phyloP scores from a whole-genome alignment of 2,329 filamentous ascomycete genomes.

The Fusarium neocosmosporiellum region DNA sequence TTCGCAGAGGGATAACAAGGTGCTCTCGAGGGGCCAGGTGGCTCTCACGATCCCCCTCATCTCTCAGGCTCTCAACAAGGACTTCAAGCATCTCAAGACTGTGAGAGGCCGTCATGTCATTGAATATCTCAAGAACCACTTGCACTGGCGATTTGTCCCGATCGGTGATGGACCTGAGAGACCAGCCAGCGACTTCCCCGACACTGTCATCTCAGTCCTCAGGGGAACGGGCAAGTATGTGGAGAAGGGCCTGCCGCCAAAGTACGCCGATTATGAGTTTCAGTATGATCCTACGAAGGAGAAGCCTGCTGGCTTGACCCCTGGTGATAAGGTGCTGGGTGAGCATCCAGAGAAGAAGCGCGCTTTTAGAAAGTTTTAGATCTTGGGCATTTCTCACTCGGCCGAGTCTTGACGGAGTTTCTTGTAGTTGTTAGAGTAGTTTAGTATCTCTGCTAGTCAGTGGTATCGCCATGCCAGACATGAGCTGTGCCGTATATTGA shows the following conservation, averaged over 20 bases:
- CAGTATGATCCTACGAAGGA: not conserved
- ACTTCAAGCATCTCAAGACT: not conserved
- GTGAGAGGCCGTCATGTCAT: not conserved
- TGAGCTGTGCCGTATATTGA: not conserved
- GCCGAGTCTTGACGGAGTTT: not conserved
- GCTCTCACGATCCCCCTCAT: conserved; percentile 13
- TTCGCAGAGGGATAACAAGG: not conserved
- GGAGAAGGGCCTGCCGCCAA: not conserved
- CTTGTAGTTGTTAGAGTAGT: too few species aligned
- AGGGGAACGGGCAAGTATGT: conserved; percentile 2
- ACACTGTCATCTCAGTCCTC: conserved; percentile 7
- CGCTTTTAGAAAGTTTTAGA: conserved; percentile 37
- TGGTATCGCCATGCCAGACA: not conserved
- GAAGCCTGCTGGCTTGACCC: not conserved
- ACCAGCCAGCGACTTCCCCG: conserved; percentile 6
- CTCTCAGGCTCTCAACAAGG: conserved; percentile 1
- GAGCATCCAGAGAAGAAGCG: not conserved
- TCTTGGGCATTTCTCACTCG: fast-evolving
- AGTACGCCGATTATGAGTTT: not conserved
- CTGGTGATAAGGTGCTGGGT: not conserved
- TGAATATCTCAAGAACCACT: not conserved
- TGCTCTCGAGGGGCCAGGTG: conserved; percentile 13
- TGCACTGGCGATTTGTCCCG: conserved; percentile 10
- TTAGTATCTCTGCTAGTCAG: not conserved
- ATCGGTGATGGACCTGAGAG: not conserved